These are phyloP conservation scores for Trematosphaeria pertusa DNA, from an alignment of 2,329 filamentous ascomycete genomes.

Conservation along the genomic window DNA sequence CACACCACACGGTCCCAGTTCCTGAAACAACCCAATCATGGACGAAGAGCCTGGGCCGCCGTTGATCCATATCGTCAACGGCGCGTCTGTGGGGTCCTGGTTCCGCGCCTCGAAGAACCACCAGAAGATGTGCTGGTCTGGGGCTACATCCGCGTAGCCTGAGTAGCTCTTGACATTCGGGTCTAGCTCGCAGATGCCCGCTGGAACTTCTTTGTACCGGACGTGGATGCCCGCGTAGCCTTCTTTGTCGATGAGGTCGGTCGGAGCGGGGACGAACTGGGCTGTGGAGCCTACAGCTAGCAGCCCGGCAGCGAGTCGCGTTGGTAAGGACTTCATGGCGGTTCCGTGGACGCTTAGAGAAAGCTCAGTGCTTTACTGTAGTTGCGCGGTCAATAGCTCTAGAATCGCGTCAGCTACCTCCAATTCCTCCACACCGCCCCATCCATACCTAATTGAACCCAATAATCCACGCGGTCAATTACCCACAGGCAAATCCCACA, in stretches of 20 bases:
- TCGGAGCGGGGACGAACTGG: conserved; percentile 56
- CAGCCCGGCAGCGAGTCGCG: conserved; percentile 3
- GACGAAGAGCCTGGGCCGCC: conserved; percentile 65
- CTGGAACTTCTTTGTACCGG: conserved; percentile 64
- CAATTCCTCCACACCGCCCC: no score
- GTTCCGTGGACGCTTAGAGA: neutral
- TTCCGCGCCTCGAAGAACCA: conserved; percentile 64
- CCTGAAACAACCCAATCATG: conserved; percentile 63
- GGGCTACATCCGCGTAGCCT: conserved; percentile 61
- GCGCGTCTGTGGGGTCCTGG: conserved; percentile 57
- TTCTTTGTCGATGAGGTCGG: conserved; percentile 51
- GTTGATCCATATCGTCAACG: conserved; percentile 66
- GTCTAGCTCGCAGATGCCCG: conserved; percentile 64
- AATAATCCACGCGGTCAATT: no score
- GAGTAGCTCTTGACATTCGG: conserved; percentile 63
- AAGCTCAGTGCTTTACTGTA: neutral
- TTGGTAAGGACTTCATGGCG: conserved; percentile 2
- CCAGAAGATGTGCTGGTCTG: conserved; percentile 63
- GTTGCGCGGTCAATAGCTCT: no score
- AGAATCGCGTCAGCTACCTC: no score
- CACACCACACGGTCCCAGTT: conserved; percentile 62
- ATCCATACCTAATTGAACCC: no score
- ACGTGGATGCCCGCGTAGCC: conserved; percentile 60
- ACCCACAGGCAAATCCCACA: no score
- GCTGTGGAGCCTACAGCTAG: conserved; percentile 28